Evolutionary conservation across 306 rosid species (phyloP), one percentile per base, ranked within the genome.

Genomic region (Lathyrus tuberosus): DNA sequence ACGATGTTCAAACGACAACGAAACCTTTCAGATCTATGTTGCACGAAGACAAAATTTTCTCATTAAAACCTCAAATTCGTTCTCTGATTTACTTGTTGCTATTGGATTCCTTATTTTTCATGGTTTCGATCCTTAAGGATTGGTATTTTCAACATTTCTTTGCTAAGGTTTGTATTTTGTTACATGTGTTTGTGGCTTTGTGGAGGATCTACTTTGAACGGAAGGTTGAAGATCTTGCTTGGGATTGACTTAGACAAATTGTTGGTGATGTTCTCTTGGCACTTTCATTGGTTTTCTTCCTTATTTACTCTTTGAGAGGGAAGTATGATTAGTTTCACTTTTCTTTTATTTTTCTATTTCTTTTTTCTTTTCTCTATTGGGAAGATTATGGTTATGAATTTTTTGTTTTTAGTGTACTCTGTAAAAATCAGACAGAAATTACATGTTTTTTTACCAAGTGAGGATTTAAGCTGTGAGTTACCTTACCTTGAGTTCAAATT

Each of bases 191-290:
- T 85, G 82, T 90, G 98, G 96, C 87, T 8, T 38, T 92, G 65
- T 92, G 98, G 98, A 75, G 98, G 73, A 60, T 91, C 57, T 84
- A 77, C 79, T 92, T 92, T 14, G 96, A 90, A 70, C 80, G 98
- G 48, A 79, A 88, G 70, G 96, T 92, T 1, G 96, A 92, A 77
- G 98, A 83, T 64, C 89, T 89, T 14, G 96, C 93, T 7, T 92
- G 96, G 96, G 96, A 92, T 65, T 92, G 96, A 87, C 83, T 92
- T 33, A 78, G 96, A 71, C 96, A 90, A 86, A 92, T 90, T 2
- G 90, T 90, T 42, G 98, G 98, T n/a, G 98, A 92, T 41, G 49
- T 85, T 28, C 64, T 92, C 5, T 83, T 92, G 83, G 92, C 91
- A 0, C 75, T 83, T 37, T 92, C 98, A 0, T 92, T 96, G 98